A percentile compares a stretch with the other conserved stretches of the same genome.
These are phyloP conservation scores for Ochetophila trinervis DNA, from an alignment of 306 rosid species.

Conservation along the genomic window DNA sequence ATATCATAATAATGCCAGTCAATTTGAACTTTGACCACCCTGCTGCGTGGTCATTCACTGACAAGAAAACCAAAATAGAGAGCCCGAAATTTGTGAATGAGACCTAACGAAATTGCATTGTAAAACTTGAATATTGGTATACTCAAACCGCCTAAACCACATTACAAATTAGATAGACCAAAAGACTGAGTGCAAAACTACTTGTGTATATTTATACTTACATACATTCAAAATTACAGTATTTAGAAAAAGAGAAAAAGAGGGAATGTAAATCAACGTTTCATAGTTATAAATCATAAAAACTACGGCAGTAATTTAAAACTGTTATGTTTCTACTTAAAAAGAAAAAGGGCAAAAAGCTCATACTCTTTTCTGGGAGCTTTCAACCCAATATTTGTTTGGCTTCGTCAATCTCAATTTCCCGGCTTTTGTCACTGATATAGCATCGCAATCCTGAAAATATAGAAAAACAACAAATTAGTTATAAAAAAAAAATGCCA, in stretches of 20 bases:
- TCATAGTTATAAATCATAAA: too few species aligned
- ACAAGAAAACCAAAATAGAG: background rate
- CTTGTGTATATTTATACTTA: too few species aligned
- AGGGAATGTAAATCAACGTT: too few species aligned
- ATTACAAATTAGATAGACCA: too few species aligned
- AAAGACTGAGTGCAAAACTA: too few species aligned
- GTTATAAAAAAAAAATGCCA: background rate
- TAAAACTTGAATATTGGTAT: too few species aligned
- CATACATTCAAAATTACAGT: too few species aligned
- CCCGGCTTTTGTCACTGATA: conserved; percentile 79
- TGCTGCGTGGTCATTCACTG: too few species aligned
- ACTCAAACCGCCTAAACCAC: too few species aligned
- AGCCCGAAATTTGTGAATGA: background rate
- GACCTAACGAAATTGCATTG: background rate
- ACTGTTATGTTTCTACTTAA: background rate
- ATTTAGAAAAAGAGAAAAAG: too few species aligned
- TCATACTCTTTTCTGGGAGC: conserved; percentile 79
- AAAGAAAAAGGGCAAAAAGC: background rate
- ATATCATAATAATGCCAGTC: background rate
- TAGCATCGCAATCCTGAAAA: conserved; percentile 66
- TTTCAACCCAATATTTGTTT: conserved; percentile 90
- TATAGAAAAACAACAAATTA: background rate
- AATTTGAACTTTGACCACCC: too few species aligned
- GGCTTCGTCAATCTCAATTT: conserved; percentile 69
- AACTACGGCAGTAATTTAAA: too few species aligned